Evolutionary conservation across 352 stramenopile genomes (phyloP), one percentile per base, ranked within the genome.

Genomic region (Pythium myriotylum): DNA sequence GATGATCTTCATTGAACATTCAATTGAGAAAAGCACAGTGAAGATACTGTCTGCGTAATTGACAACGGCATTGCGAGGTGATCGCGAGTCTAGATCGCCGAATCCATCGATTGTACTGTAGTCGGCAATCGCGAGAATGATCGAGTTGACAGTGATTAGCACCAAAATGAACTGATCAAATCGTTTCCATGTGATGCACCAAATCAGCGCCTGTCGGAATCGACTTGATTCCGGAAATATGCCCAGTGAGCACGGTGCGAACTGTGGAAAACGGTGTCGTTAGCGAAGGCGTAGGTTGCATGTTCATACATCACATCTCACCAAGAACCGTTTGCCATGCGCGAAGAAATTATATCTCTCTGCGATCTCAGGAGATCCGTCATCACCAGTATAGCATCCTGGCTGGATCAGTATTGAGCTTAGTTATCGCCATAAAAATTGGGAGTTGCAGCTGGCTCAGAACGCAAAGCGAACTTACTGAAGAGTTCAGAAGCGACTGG

Each of bases 1-100:
- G 53, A 96, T 75, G 32, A 97, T 84, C 72, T 98, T 98, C 23
- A 98, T 53, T 23, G 76, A 60, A 59, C 74, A 91, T 63, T 98
- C 92, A 47, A 94, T 59, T 4, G 81, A 76, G 65, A 98, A 98
- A n/a, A 89, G 54, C 7, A 59, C 52, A 6, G 75, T 81, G 50
- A 81, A 85, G 39, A 84, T 58, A 19, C 43, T 64, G 59, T 89
- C 78, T 12, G 76, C 65, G 54, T 78, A 77, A 33, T 73, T 61
- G 45, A 79, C 74, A 23, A 88, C 61, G 16, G 70, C 64, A 39
- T 91, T 91, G 43, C 74, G 71, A 32, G 73, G 39, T 20, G 68
- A 88, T 27, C 65, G 60, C 45, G 55, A 72, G 27, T 67, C 70
- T 22, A 73, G 74, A 13, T 72, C 67, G 22, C 77, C 75, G 33